Percentiles rank a stretch among this genome's conserved stretches.
Conservation (phyloP, 768 basidiomycete genomes). For the Russula sp. region DNA sequence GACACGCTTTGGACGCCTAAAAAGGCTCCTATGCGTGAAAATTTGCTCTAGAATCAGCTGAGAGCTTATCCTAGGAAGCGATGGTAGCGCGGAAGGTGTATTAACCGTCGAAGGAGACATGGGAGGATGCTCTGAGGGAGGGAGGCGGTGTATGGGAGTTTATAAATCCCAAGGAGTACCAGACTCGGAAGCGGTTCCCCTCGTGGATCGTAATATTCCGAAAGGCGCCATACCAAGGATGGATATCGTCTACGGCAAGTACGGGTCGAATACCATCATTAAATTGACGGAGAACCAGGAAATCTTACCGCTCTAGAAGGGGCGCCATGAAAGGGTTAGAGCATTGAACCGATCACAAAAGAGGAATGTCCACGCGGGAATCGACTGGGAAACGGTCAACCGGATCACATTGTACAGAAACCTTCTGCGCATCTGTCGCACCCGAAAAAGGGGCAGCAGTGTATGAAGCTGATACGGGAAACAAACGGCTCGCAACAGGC, state of each 20-base stretch:
- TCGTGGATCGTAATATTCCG: not conserved
- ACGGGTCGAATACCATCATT: constrained; percentile 9
- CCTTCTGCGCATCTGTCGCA: not conserved
- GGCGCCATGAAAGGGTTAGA: constrained; percentile 17
- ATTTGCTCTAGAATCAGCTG: constrained; percentile 5
- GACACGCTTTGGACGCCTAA: constrained; percentile 12
- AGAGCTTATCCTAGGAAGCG: constrained; percentile 15
- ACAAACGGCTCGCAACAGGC: not conserved
- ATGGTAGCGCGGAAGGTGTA: constrained; percentile 3
- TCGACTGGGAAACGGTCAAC: not conserved
- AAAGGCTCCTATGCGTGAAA: constrained; percentile 22
- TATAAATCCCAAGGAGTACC: constrained; percentile 12
- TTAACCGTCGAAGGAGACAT: constrained; percentile 1
- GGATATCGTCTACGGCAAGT: constrained; percentile 2
- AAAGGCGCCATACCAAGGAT: constrained; percentile 22
- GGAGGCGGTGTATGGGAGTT: constrained; percentile 6
- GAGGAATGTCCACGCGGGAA: constrained; percentile 3
- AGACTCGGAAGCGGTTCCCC: constrained; percentile 13
- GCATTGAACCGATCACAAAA: constrained; percentile 5
- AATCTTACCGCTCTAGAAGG: constrained; percentile 8
- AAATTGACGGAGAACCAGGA: not conserved
- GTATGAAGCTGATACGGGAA: not conserved
- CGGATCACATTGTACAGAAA: not conserved
- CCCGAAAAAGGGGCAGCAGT: not conserved
- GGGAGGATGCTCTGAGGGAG: constrained; percentile 6